Base-by-base conservation (phyloP, 192 early-diverging fungal species). In the Backusella luteola region DNA sequence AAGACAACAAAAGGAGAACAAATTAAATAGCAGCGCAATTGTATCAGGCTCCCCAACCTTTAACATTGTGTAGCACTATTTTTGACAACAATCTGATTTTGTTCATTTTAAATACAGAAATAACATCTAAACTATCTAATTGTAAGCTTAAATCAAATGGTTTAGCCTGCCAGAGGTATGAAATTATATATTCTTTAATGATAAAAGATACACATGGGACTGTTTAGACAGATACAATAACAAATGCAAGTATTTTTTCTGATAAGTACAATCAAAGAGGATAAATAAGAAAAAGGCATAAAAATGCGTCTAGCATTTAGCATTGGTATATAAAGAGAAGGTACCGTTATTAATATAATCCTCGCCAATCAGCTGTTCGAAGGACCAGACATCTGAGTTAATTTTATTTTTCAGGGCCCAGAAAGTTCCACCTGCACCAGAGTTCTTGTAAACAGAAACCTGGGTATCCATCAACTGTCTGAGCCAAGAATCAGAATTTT, bases 361-460 rank as follows among this genome's bases (percentile, higher is more conserved):
- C 15, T 80, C 59, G 9, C 26, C 17, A 23, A 76, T 63, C 6
- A 80, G 70, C n/a, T 76, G 74, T 34, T 80, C 74, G 34, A 80
- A 76, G 17, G 79, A 80, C 79, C 79, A 80, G 19, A 53, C 79
- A 41, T 75, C 32, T 2, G 79, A 74, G 12, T 80, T 74, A 19
- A 80, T 80, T 7, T 73, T 71, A 74, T 80, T 80, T 56, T 80
- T 80, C 34, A 80, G 74, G 2, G 79, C 74, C 79, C 79, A 80
- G 21, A 80, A 70, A 29, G 56, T 66, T 35, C 49, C 79, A 4
- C 79, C 79, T 2, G 42, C 69, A 15, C 68, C 76, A 39, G 29
- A 32, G 14, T 63, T 44, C 38, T 79, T 39, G 56, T 67, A 80
- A 3, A 75, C 69, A 21, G 73, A 75, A 19, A 74, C 69, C 34